A percentile compares a stretch with the other conserved stretches of the same genome.
Conservation (phyloP, 2,329 filamentous ascomycete genomes). For the Paracoccidioides lutzii region DNA sequence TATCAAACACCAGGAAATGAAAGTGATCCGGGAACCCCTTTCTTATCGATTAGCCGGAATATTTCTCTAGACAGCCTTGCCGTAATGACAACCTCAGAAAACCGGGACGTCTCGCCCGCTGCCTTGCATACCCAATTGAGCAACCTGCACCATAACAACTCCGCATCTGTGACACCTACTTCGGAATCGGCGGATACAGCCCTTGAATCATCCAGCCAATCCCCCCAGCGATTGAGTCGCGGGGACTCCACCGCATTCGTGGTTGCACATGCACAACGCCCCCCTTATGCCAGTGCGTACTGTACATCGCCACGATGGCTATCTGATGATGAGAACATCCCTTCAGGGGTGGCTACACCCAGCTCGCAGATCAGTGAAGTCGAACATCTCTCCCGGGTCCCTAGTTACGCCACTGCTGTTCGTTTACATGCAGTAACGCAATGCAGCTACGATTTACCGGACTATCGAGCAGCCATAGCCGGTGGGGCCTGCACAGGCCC, state of each 20-base stretch:
- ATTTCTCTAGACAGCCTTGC: constrained; percentile 72
- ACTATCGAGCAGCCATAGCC: constrained; percentile 43
- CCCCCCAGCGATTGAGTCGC: constrained; percentile 7
- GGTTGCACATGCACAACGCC: too few relatives aligned
- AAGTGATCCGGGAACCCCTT: constrained; percentile 67
- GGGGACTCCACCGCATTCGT: constrained; percentile 8
- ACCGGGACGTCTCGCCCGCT: constrained; percentile 47
- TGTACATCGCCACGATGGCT: constrained; percentile 29
- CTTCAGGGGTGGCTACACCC: constrained; percentile 31
- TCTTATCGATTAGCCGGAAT: constrained; percentile 57
- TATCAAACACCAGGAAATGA: constrained; percentile 60
- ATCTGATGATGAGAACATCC: constrained; percentile 37
- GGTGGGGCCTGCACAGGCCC: constrained; percentile 1
- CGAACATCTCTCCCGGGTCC: constrained; percentile 56
- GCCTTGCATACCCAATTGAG: constrained; percentile 57
- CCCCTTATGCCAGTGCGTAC: too few relatives aligned
- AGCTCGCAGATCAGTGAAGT: constrained; percentile 42
- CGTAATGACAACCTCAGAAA: constrained; percentile 36
- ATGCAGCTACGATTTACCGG: constrained; percentile 44
- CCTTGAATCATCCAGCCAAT: constrained; percentile 14
- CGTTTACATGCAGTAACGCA: constrained; percentile 48
- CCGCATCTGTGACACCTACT: constrained; percentile 5
- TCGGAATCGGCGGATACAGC: constrained; percentile 2
- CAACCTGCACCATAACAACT: constrained; percentile 34
- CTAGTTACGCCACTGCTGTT: constrained; percentile 64